Conservation (phyloP, 352 stramenopile species). For the Phytophthora podocarpi region DNA sequence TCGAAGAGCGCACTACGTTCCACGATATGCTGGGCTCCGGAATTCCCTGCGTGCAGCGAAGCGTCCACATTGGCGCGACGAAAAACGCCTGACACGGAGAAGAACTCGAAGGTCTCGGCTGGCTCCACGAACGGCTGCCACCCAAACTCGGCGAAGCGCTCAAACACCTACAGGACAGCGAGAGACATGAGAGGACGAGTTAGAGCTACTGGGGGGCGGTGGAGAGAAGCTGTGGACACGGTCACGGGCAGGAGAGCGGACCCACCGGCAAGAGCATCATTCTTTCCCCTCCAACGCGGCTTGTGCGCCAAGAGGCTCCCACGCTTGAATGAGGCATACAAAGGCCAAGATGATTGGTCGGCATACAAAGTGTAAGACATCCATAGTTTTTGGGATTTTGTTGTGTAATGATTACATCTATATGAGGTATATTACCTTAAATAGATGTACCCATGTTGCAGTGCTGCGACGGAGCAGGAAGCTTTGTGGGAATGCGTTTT, state of each 20-base stretch:
- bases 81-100: constrained; percentile 80
- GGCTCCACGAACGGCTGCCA: constrained; percentile 83
- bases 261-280: constrained; percentile 52
- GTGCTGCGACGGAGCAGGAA: background rate
- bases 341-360: constrained; percentile 16
- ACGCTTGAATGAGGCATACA: constrained; percentile 25
- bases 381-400: too few relatives aligned
- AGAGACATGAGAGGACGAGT: background rate
- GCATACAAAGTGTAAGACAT: constrained; percentile 15
- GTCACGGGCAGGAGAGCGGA: constrained; percentile 3
- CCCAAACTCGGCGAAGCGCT: constrained; percentile 78
- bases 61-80: constrained; percentile 62
- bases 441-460: background rate
- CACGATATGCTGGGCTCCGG: constrained; percentile 41
- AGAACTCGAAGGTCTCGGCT: constrained; percentile 87
- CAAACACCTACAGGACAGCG: constrained; percentile 51
- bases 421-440: too few relatives aligned
- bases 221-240: background rate
- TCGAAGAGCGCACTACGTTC: constrained; percentile 83
- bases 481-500: background rate
- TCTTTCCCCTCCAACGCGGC: constrained; percentile 36
- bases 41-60: constrained; percentile 46
- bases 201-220: background rate
- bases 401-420: too few relatives aligned
- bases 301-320: constrained; percentile 38